Conservation (phyloP, 2,329 filamentous ascomycete genomes). For the Colletotrichum sp. region DNA sequence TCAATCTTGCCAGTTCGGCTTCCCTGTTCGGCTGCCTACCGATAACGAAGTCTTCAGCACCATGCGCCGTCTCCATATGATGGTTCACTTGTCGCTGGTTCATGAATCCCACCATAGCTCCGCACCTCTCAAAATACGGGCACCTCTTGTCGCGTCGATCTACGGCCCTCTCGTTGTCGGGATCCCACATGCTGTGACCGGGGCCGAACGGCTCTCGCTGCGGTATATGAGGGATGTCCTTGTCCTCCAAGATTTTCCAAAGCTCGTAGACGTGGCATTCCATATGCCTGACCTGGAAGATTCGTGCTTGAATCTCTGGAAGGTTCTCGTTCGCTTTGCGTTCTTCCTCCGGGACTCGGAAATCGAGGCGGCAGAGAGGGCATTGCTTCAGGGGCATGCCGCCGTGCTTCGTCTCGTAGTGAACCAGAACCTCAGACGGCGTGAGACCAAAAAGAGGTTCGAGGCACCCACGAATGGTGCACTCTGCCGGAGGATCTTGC, state of each 20-base stretch:
- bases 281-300: constrained; percentile 16
- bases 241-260: constrained; percentile 8
- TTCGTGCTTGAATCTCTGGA: background rate
- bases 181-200: constrained; percentile 17
- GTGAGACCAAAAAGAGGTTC: constrained; percentile 15
- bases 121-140: constrained; percentile 20
- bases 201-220: constrained; percentile 10
- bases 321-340: background rate
- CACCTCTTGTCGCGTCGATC: constrained; percentile 22
- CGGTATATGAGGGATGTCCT: background rate
- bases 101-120: constrained; percentile 23
- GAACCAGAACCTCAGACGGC: constrained; percentile 13
- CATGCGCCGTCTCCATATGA: constrained; percentile 15
- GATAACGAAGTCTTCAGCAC: background rate
- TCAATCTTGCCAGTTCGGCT: background rate
- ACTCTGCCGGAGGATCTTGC: constrained; percentile 16
- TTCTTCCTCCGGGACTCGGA: background rate
- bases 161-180: constrained; percentile 3
- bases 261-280: constrained; percentile 23
- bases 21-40: background rate
- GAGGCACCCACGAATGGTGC: background rate
- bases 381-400: constrained; percentile 5
- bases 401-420: constrained; percentile 17
- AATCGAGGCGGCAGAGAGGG: constrained; percentile 17
- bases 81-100: constrained; percentile 16